Conservation (phyloP, 257 asterid species). For the Jacaranda mimosifolia region DNA sequence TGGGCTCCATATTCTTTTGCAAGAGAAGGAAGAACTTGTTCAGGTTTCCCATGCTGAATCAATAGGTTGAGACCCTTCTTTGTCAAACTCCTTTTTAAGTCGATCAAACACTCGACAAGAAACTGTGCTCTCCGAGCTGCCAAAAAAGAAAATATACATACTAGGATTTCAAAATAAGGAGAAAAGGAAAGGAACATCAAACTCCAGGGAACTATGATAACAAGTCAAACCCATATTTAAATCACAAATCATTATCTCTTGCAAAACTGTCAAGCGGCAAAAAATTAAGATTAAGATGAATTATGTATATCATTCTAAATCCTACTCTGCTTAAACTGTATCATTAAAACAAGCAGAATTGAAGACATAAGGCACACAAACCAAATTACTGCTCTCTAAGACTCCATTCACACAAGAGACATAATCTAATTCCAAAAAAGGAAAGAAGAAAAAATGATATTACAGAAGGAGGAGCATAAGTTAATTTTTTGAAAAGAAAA, state of each 20-base stretch:
- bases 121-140: conserved; percentile 89
- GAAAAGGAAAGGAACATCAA: conserved; percentile 27
- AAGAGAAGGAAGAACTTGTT: conserved; percentile 78
- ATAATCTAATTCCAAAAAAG: background rate
- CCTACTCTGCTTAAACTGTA: too few species aligned
- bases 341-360: too few species aligned
- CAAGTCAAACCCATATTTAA: background rate
- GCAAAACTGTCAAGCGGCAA: background rate
- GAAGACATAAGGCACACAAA: too few species aligned
- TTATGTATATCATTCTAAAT: too few species aligned
- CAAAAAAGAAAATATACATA: conserved; percentile 34
- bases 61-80: conserved; percentile 82
- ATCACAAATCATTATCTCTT: background rate
- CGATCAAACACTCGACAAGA: conserved; percentile 75
- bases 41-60: conserved; percentile 88
- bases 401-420: background rate
- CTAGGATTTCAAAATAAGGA: background rate
- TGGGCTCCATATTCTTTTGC: conserved; percentile 75
- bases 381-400: background rate
- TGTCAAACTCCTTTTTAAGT: conserved; percentile 70
- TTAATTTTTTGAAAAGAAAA: background rate
- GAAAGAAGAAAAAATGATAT: background rate
- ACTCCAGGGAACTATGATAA: background rate
- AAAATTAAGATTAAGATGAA: too few species aligned
- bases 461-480: background rate